These are phyloP conservation scores for Trametopsis cervina DNA, from an alignment of 768 basidiomycete species.

Conservation along the genomic window DNA sequence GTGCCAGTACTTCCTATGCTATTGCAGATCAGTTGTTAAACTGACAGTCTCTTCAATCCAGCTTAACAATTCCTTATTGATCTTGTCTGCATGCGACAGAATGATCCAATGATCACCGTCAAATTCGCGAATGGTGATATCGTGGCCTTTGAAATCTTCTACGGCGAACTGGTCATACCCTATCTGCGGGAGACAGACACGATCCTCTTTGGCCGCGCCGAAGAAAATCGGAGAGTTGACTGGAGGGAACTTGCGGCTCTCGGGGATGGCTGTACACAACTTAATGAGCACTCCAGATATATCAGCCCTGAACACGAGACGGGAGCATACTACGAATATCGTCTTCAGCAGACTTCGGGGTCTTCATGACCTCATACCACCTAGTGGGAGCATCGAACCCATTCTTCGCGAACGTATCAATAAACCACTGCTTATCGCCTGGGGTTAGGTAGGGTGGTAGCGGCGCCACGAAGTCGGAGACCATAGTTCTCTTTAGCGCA, in stretches of 20 bases:
- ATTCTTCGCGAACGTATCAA: slow-evolving; percentile 12
- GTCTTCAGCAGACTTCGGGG: background rate
- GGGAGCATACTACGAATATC: no score
- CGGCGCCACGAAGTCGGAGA: background rate
- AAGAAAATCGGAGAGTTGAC: slow-evolving; percentile 8
- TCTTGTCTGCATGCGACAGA: slow-evolving; percentile 4
- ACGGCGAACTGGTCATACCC: background rate
- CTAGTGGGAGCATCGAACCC: slow-evolving; percentile 20
- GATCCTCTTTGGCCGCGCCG: slow-evolving; percentile 4
- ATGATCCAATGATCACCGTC: slow-evolving; percentile 11
- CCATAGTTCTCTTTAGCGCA: background rate
- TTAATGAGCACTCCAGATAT: no score
- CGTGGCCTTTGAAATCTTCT: slow-evolving; percentile 5
- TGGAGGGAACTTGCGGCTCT: slow-evolving; percentile 2
- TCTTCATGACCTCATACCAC: slow-evolving; percentile 1
- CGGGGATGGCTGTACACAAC: slow-evolving; percentile 2
- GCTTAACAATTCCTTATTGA: slow-evolving; percentile 1
- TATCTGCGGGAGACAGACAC: slow-evolving; percentile 2
- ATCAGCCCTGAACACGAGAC: no score
- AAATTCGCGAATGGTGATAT: slow-evolving; percentile 7
- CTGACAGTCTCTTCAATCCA: slow-evolving; percentile 7
- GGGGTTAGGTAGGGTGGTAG: background rate
- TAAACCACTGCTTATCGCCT: background rate
- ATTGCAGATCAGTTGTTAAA: no score
- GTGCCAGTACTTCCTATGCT: no score